Evolutionary conservation across 148 eudicot genomes (phyloP).

Genomic region (Cornus kousa): DNA sequence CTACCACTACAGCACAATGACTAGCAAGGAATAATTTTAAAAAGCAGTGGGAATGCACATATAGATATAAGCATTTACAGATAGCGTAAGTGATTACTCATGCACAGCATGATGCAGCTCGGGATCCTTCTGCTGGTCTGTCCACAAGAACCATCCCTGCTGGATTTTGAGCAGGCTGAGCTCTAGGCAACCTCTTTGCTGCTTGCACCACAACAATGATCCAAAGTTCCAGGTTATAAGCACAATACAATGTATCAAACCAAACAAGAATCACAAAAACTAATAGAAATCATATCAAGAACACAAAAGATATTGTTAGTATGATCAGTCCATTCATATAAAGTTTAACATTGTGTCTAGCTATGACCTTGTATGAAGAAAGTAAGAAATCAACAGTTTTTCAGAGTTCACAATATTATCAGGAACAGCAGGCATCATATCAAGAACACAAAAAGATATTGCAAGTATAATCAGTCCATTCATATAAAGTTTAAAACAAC

Average conservation of each 20-base stretch:
- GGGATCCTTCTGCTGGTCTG: slow-evolving; percentile 69
- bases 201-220: slow-evolving; percentile 12
- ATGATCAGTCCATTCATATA: neutral
- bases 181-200: slow-evolving; percentile 85
- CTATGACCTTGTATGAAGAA: neutral
- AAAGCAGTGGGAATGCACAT: neutral
- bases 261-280: neutral
- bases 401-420: neutral
- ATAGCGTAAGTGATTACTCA: slow-evolving; percentile 17
- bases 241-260: neutral
- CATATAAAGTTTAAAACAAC: neutral
- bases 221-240: neutral
- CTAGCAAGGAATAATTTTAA: neutral
- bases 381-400: neutral
- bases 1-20: neutral
- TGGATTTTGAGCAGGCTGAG: slow-evolving; percentile 81
- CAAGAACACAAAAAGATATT: too few species aligned
- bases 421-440: neutral
- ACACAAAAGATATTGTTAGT: neutral
- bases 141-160: slow-evolving; percentile 94
- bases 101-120: slow-evolving; percentile 71
- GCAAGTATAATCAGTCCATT: too few species aligned
- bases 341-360: neutral
- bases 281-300: neutral
- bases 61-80: neutral